These are phyloP conservation scores for Solanum lignicaule DNA, from an alignment of 257 asterid species.

Conservation along the genomic window DNA sequence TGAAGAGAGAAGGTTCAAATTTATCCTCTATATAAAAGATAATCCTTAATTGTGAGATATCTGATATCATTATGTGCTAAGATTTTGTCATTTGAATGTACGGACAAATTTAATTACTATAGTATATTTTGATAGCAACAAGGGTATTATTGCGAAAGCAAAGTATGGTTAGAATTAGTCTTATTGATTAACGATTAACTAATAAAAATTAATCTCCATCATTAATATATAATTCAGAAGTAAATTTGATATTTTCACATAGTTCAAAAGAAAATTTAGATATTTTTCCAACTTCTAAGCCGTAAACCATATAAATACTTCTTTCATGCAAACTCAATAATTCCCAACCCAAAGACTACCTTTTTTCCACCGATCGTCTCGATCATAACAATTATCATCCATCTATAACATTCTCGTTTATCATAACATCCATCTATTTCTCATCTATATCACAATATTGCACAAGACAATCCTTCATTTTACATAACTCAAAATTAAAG, in stretches of 20 bases:
- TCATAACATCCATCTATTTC: no score
- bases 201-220: background rate
- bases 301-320: background rate
- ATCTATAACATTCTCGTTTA: no score
- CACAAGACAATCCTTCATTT: background rate
- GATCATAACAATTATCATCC: background rate
- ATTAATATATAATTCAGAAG: no score
- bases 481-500: background rate
- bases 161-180: background rate
- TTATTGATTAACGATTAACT: no score
- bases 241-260: no score
- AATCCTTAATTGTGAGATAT: background rate
- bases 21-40: background rate
- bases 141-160: no score
- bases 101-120: background rate
- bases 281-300: background rate
- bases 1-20: background rate
- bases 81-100: background rate
- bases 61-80: background rate
- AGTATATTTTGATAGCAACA: background rate
- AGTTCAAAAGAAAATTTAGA: background rate
- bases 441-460: background rate
- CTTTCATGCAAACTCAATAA: background rate
- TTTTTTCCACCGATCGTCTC: background rate
- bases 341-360: accelerated